Percentiles rank a stretch among this genome's conserved stretches.
These are phyloP conservation scores for Niebla homalea DNA, from an alignment of 495 filamentous ascomycete species.

Conservation along the genomic window DNA sequence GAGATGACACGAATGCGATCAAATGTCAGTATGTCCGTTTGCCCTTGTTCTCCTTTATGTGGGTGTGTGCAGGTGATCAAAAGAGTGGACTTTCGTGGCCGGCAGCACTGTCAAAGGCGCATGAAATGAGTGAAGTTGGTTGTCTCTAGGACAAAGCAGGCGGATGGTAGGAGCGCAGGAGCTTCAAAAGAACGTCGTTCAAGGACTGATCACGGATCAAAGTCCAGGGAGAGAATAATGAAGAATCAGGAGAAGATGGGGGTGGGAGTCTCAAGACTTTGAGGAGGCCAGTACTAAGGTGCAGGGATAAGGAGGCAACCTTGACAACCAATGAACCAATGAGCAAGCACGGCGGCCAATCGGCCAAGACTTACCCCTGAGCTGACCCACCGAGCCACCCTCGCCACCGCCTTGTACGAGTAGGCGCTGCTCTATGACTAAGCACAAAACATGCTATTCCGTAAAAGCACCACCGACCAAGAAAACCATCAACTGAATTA, in stretches of 20 bases:
- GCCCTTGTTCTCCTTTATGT: not conserved
- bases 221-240: not conserved
- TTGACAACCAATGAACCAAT: too few species aligned
- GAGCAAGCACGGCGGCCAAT: not conserved
- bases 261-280: not conserved
- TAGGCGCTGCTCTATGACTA: too few species aligned
- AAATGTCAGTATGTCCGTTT: not conserved
- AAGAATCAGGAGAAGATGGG: not conserved
- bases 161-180: constrained; percentile 1
- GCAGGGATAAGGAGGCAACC: too few species aligned
- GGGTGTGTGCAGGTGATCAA: not conserved
- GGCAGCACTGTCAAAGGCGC: constrained; percentile 2
- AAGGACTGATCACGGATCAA: constrained; percentile 12
- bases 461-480: too few species aligned
- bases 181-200: not conserved
- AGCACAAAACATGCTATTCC: too few species aligned
- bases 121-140: constrained; percentile 11
- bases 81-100: not conserved
- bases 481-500: too few species aligned
- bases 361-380: not conserved
- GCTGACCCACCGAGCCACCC: not conserved
- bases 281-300: too few species aligned
- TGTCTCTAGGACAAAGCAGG: constrained; percentile 10
- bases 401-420: too few species aligned
- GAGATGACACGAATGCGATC: not conserved